Base-by-base conservation (phyloP, 2,329 filamentous ascomycete genomes). In the Coniochaeta pulveracea region DNA sequence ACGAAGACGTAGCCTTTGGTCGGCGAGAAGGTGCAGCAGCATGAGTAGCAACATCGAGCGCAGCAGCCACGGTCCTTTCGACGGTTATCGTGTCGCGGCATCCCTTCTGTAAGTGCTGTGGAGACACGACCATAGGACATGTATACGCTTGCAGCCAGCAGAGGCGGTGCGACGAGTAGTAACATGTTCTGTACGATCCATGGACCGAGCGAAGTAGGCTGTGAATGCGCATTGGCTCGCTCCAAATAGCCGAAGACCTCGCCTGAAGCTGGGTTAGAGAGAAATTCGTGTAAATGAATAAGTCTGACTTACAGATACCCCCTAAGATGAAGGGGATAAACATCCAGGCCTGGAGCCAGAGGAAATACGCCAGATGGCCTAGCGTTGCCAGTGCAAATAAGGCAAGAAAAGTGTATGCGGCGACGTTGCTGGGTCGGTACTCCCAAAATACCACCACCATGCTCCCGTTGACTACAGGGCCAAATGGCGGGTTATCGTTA, bases 1-100 rank as follows among this genome's bases (percentile, higher is more conserved):
- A 61, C 58, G 14, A 54, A 40, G n/a, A 68, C 57, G 38, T 66
- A 69, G 26, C 64, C 46, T 34, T 61, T 61, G 5, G 63, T 64
- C 2, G 63, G 45, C 47, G 54, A 55, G 18, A 35, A 49, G 1
- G 53, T 46, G 7, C 53, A 46, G 23, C 66, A 49, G 11, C 59
- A 42, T 0, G 60, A 54, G 21, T 57, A 46, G 1, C 51, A 40
- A n/a, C 21, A 23, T n/a, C 21, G 21, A n/a, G 21, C 21, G 21
- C 21, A 23, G 21, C 21, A 23, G 8, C 21, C 21, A 23, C 21
- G 21, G 8, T 8, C 8, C 21, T 23, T 23, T n/a, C 21, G 8
- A 8, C 21, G 21, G 21, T 23, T 23, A n/a, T n/a, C n/a, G n/a
- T n/a, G n/a, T n/a, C n/a, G 15, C 54, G 48, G n/a, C 53, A 58